Evolutionary conservation across 495 filamentous ascomycete genomes (phyloP).

Genomic region (Neurospora sublineolata): DNA sequence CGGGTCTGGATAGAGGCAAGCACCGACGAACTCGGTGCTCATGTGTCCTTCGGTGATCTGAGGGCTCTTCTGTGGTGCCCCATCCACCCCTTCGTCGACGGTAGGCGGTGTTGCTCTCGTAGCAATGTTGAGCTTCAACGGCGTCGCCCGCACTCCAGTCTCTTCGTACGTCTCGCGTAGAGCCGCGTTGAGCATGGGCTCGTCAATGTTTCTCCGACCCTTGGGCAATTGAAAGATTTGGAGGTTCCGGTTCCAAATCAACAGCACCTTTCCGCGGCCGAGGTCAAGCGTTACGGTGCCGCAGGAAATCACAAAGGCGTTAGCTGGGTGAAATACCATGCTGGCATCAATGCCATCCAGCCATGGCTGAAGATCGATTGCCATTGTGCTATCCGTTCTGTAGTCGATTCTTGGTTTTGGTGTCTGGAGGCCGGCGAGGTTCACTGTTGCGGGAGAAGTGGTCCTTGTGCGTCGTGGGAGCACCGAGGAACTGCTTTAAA

Average conservation of each 20-base stretch:
- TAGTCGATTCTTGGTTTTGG: not conserved
- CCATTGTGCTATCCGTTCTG: not conserved
- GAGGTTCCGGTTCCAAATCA: conserved; percentile 32
- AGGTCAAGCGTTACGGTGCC: conserved; percentile 35
- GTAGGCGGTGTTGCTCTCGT: conserved; percentile 20
- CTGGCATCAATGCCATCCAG: conserved; percentile 17
- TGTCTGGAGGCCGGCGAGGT: not conserved
- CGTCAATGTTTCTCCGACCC: conserved; percentile 34
- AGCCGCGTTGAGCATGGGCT: conserved; percentile 28
- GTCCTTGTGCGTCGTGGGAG: not conserved
- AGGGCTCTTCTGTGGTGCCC: conserved; percentile 5
- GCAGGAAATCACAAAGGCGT: conserved; percentile 31
- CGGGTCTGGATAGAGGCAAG: conserved; percentile 20
- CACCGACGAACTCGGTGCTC: conserved; percentile 20
- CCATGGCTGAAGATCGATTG: conserved; percentile 1
- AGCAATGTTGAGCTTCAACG: conserved; percentile 25
- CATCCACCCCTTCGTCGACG: not conserved
- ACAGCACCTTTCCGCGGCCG: conserved; percentile 21
- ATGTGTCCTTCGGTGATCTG: conserved; percentile 14
- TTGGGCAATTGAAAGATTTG: conserved; percentile 36
- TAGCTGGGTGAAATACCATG: conserved; percentile 25
- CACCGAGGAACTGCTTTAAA: not conserved
- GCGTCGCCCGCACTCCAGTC: conserved; percentile 27
- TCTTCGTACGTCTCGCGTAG: conserved; percentile 37
- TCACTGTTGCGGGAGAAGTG: not conserved